Evolutionary conservation across 495 filamentous ascomycete species (phyloP).

Genomic region (Xylaria grammica): DNA sequence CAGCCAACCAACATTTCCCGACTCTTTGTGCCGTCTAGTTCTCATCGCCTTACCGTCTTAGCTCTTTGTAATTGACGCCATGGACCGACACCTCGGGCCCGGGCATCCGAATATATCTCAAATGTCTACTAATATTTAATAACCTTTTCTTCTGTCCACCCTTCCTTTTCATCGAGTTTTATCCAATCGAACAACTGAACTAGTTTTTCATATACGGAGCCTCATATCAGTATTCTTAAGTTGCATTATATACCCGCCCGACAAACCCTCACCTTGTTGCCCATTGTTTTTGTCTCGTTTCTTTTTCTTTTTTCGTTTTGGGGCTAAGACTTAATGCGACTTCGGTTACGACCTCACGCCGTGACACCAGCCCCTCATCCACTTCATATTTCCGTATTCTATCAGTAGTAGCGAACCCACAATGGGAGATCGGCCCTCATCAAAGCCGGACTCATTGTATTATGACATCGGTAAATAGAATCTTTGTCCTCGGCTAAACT

Average conservation of each 20-base stretch:
- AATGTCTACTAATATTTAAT: neutral
- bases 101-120: neutral
- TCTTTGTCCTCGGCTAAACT: neutral
- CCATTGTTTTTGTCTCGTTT: neutral
- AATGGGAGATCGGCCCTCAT: slow-evolving; percentile 28
- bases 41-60: neutral
- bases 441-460: slow-evolving; percentile 15
- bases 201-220: no score
- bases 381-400: neutral
- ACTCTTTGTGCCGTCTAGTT: slow-evolving; percentile 14
- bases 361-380: neutral
- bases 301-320: neutral
- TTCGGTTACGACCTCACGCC: neutral
- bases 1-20: slow-evolving; percentile 13
- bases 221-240: neutral
- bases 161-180: neutral
- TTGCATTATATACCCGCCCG: neutral
- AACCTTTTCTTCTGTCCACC: neutral
- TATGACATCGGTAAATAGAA: slow-evolving; percentile 39
- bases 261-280: neutral
- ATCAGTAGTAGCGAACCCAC: neutral
- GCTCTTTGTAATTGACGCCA: slow-evolving; percentile 7
- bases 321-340: neutral
- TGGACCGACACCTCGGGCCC: neutral
- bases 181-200: neutral